Conservation (phyloP, 2,329 filamentous ascomycete genomes). For the Talaromyces rugulosus region DNA sequence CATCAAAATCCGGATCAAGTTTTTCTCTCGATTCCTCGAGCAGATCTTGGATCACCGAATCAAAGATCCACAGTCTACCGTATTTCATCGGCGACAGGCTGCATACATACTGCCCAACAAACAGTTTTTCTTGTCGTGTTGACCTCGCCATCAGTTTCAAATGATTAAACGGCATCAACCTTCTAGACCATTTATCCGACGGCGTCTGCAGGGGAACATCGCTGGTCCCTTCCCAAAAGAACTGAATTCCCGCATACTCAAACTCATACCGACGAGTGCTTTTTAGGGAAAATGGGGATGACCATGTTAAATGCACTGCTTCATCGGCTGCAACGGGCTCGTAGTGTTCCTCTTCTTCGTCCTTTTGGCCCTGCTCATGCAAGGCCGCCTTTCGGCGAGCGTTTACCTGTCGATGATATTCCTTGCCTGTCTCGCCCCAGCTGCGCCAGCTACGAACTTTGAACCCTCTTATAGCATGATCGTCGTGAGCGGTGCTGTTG, state of each 20-base stretch:
- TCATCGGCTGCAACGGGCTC: neutral
- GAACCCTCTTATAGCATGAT: neutral
- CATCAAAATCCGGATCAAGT: neutral
- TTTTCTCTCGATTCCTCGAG: neutral
- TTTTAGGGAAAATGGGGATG: neutral
- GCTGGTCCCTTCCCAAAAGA: neutral
- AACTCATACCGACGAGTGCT: neutral
- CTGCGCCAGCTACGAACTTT: neutral
- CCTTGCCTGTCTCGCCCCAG: neutral
- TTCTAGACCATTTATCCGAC: neutral
- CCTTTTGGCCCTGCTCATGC: neutral
- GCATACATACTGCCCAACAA: neutral
- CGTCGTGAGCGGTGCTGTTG: neutral
- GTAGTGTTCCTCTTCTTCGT: neutral
- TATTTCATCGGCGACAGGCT: neutral
- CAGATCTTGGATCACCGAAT: neutral
- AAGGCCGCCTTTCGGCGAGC: neutral
- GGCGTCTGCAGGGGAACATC: neutral
- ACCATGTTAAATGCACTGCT: neutral
- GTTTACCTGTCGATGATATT: neutral
- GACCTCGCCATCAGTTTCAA: neutral
- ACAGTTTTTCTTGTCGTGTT: neutral
- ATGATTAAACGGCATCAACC: neutral
- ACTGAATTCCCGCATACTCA: neutral
- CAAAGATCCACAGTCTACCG: neutral